Percentiles rank a stretch among this genome's conserved stretches.
phyloP scores from a whole-genome alignment of 2,329 filamentous ascomycete genomes.

The Elsinoe perseae region DNA sequence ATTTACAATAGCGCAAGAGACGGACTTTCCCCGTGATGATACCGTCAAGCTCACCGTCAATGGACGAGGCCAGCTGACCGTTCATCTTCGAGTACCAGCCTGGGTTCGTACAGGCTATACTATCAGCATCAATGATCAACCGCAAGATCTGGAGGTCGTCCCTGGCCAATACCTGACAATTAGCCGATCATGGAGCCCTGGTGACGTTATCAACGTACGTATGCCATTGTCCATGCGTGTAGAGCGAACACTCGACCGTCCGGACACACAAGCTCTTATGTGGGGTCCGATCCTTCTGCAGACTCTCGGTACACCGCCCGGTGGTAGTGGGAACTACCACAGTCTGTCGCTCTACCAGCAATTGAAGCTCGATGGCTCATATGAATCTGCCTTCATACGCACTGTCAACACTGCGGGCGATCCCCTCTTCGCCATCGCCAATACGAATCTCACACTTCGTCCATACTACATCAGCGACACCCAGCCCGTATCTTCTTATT shows the following conservation, averaged over 20 bases:
- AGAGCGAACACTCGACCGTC: neutral
- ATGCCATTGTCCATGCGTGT: neutral
- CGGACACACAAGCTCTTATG: neutral
- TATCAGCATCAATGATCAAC: neutral
- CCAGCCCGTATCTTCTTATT: neutral
- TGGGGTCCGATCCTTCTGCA: neutral
- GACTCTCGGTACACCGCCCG: neutral
- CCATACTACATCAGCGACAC: neutral
- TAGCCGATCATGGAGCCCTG: neutral
- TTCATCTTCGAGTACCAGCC: neutral
- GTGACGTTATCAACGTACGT: neutral
- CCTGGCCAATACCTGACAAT: neutral
- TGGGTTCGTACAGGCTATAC: neutral
- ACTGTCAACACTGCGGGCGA: neutral
- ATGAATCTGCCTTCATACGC: neutral
- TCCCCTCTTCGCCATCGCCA: neutral
- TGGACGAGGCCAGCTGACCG: neutral
- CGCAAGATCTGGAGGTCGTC: neutral
- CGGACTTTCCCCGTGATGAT: neutral
- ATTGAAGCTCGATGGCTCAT: neutral
- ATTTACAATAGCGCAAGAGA: neutral
- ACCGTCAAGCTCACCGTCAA: neutral
- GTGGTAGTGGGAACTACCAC: neutral
- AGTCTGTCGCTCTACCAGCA: neutral
- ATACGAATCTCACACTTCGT: neutral